Base-by-base conservation (phyloP, 345 rosid genomes). In the Rhizophora apiculata region DNA sequence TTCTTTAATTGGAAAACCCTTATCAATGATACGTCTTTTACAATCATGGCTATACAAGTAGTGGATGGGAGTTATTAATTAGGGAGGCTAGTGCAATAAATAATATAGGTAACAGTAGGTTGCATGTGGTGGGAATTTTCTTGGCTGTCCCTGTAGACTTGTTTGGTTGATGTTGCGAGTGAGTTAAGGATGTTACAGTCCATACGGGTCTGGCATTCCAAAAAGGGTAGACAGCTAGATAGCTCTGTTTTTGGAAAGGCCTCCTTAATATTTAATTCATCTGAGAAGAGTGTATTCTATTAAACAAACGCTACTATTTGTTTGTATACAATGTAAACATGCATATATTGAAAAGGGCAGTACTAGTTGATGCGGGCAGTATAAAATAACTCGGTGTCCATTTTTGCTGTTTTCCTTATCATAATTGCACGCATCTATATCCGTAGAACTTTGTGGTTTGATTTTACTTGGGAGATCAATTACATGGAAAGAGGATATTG, bases 131-230 rank as follows among this genome's bases (percentile, higher is more conserved):
- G 13, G 53, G 60, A 43, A 32, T 51, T 67, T 58, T 52, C 54
- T 59, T 70, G 16, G 71, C 31, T 68, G 19, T 70, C 66, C n/a
- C 46, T 52, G 67, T 67, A 52, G 71, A 58, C 48, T 11, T 7
- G 60, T 68, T 52, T 64, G 71, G 62, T 67, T 69, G 18, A 27
- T 49, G 11, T 65, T 48, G 59, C 37, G 0, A 8, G 29, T 51
- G n/a, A 53, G 64, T 68, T 49, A 72, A 61, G 52, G 43, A 46
- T 30, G 8, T 26, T 37, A 37, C 9, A 37, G 43, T 37, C 15
- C 0, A 37, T 37, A 8, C 9, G 43, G 9, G 43, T 13, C 48
- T 43, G 48, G 48, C 48, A 43, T 43, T 43, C 16, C 48, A 43
- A 11, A 11, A 43, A 43, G 13, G 3, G 15, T 13, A 43, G 49